A percentile compares a stretch with the other conserved stretches of the same genome.
Evolutionary conservation across 371 early-diverging fungal genomes (phyloP).

Genomic region (Syncephalastrum contaminatum): DNA sequence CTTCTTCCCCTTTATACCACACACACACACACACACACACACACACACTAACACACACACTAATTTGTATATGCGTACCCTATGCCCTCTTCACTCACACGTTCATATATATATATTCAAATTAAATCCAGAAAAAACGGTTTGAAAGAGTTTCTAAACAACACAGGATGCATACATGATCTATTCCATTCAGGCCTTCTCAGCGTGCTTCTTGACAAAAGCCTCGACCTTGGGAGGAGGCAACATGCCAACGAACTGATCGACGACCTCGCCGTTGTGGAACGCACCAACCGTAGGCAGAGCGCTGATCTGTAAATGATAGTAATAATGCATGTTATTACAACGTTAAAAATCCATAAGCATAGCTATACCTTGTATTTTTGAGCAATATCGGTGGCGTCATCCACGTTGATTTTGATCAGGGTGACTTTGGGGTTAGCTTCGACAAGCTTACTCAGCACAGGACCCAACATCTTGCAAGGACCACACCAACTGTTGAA

Average conservation of each 20-base stretch:
- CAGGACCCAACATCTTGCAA: slow-evolving; percentile 73
- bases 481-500: slow-evolving; percentile 78
- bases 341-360: neutral
- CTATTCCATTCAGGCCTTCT: slow-evolving; percentile 9
- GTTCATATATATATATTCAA: too few relatives aligned
- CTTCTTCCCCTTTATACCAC: neutral
- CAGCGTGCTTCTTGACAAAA: slow-evolving; percentile 60
- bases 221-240: slow-evolving; percentile 38
- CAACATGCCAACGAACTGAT: slow-evolving; percentile 68
- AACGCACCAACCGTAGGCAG: slow-evolving; percentile 79
- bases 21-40: too few relatives aligned
- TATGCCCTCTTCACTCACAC: slow-evolving; percentile 4
- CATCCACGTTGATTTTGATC: slow-evolving; percentile 74
- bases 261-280: slow-evolving; percentile 59
- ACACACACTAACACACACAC: too few relatives aligned
- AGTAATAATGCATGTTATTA: neutral
- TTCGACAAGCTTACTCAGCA: slow-evolving; percentile 58
- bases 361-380: slow-evolving; percentile 62
- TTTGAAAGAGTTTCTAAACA: neutral
- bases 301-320: slow-evolving; percentile 51
- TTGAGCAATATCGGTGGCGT: slow-evolving; percentile 52
- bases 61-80: slow-evolving; percentile 14
- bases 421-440: slow-evolving; percentile 66
- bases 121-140: too few relatives aligned
- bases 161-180: neutral